Percentiles rank a stretch among this genome's conserved stretches.
phyloP scores from a whole-genome alignment of 2,329 filamentous ascomycete genomes.

The Lachnellula willkommii region DNA sequence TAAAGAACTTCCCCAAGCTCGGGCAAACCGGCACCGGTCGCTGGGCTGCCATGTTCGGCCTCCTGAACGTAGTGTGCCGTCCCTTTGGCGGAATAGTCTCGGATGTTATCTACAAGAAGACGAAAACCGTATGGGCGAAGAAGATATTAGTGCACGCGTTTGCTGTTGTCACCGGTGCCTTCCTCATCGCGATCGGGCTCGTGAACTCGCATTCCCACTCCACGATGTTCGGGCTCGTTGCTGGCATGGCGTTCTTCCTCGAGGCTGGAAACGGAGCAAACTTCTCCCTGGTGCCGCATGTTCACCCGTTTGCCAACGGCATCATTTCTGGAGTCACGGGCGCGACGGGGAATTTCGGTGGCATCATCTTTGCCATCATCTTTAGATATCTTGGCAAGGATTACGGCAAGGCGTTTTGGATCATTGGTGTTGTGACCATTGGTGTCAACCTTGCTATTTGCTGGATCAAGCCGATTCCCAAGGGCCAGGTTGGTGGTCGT shows the following conservation, averaged over 20 bases:
- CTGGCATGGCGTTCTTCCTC: conserved; percentile 73
- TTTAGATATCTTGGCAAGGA: conserved; percentile 68
- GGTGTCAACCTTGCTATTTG: conserved; percentile 60
- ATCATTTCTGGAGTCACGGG: conserved; percentile 71
- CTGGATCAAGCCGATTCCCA: conserved; percentile 57
- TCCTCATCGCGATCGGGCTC: conserved; percentile 59
- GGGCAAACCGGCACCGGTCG: conserved; percentile 51
- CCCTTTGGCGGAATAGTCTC: conserved; percentile 58
- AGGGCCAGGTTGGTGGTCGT: conserved; percentile 44
- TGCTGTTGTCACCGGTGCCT: conserved; percentile 50
- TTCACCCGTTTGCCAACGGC: conserved; percentile 75
- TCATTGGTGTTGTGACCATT: conserved; percentile 73
- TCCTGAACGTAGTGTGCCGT: conserved; percentile 64
- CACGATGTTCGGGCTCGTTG: conserved; percentile 71
- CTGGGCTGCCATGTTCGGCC: conserved; percentile 70
- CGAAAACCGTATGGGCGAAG: conserved; percentile 55
- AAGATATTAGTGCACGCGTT: conserved; percentile 56
- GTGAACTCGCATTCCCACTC: conserved; percentile 54
- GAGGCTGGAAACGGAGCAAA: conserved; percentile 83
- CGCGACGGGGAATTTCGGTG: conserved; percentile 76
- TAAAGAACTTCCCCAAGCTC: conserved; percentile 53
- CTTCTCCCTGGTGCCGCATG: conserved; percentile 81
- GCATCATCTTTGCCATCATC: conserved; percentile 76
- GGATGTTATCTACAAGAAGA: conserved; percentile 35
- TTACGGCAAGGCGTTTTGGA: conserved; percentile 71